Conservation (phyloP, 78 protist genomes). For the Protostelium mycophagum region DNA sequence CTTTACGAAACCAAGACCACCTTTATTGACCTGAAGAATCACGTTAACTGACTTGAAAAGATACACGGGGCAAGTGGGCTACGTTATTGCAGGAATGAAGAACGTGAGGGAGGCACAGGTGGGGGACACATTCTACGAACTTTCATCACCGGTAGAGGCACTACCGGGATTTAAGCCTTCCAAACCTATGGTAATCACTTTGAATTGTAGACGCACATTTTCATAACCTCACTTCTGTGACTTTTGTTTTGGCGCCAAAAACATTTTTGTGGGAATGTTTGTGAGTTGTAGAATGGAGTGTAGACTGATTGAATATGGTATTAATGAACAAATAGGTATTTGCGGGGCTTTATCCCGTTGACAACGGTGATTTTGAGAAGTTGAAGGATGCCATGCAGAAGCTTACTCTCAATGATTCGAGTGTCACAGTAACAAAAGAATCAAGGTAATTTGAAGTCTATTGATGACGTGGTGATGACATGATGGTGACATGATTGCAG, state of each 20-base stretch:
- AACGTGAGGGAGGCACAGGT: constrained; percentile 67
- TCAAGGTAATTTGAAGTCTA: not conserved
- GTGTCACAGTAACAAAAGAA: constrained; percentile 47
- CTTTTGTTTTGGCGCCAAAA: not conserved
- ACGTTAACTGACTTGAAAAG: not conserved
- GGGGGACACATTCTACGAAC: constrained; percentile 83
- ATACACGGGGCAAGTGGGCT: constrained; percentile 88
- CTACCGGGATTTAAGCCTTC: constrained; percentile 76
- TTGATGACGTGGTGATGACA: too few species aligned
- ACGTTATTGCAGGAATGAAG: constrained; percentile 63
- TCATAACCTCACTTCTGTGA: not conserved
- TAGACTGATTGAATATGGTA: too few species aligned
- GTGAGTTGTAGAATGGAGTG: not conserved
- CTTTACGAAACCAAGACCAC: not conserved
- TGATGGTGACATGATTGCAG: constrained; percentile 10
- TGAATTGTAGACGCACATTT: not conserved
- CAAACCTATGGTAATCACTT: constrained; percentile 74
- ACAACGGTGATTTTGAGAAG: constrained; percentile 9
- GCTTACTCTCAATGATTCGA: constrained; percentile 70
- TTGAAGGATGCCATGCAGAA: constrained; percentile 53
- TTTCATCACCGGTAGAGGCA: constrained; percentile 36
- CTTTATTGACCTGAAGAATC: not conserved
- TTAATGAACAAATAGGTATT: too few species aligned
- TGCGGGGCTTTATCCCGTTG: constrained; percentile 73
- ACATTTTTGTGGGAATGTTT: not conserved